Conservation (phyloP, 306 rosid species). For the Aeschynomene evenia region DNA sequence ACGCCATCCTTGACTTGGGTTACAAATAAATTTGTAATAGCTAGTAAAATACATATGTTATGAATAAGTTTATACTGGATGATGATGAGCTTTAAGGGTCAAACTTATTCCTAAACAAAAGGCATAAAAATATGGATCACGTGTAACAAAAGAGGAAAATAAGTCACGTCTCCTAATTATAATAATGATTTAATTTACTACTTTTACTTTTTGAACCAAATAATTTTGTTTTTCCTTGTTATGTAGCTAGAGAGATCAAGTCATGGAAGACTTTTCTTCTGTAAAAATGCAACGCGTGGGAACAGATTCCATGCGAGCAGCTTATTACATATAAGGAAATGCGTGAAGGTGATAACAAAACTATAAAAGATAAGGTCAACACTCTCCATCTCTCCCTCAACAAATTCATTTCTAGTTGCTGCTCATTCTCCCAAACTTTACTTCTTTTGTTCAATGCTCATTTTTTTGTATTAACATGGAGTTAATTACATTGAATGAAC, state of each 20-base stretch:
- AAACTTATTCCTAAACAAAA: background rate
- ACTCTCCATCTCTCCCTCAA: background rate
- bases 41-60: slow-evolving; percentile 27
- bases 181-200: background rate
- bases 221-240: background rate
- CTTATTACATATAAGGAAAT: slow-evolving; percentile 28
- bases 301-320: background rate
- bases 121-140: background rate
- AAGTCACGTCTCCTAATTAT: background rate
- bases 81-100: background rate
- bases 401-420: too few relatives aligned
- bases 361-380: slow-evolving; percentile 16
- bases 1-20: slow-evolving; percentile 1
- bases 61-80: background rate
- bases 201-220: background rate
- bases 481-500: too few relatives aligned
- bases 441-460: background rate
- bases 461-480: background rate
- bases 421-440: background rate
- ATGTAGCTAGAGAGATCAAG: background rate
- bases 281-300: slow-evolving; percentile 12
- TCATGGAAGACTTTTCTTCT: slow-evolving; percentile 31
- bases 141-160: background rate
- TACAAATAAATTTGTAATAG: slow-evolving; percentile 13
- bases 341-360: slow-evolving; percentile 22